Percentiles rank a stretch among this genome's conserved stretches.
phyloP scores from a whole-genome alignment of 345 rosid genomes.

The Melaleuca alternifolia region DNA sequence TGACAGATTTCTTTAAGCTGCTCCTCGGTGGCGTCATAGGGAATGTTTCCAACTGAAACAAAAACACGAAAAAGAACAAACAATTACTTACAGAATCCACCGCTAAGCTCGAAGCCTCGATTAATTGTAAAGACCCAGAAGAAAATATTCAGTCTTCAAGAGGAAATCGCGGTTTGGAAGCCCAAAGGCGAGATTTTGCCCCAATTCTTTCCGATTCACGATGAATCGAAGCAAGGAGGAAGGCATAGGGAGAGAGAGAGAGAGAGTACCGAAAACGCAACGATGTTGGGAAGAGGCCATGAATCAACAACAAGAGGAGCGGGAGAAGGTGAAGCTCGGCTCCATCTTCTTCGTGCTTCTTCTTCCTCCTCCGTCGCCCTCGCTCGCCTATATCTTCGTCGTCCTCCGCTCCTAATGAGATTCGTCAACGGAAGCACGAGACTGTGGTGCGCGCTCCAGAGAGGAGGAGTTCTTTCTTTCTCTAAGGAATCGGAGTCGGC shows the following conservation, averaged over 20 bases:
- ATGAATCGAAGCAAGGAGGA: not conserved
- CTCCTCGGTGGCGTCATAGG: conserved; percentile 96
- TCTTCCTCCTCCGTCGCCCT: not conserved
- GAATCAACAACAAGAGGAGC: conserved; percentile 25
- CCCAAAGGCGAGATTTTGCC: not conserved
- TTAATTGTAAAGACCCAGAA: not conserved
- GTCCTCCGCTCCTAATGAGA: not conserved
- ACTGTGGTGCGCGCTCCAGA: not conserved
- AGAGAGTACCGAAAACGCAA: conserved; percentile 77
- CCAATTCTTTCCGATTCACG: not conserved
- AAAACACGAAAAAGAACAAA: not conserved
- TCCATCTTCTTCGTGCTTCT: conserved; percentile 53
- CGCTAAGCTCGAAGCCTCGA: not conserved
- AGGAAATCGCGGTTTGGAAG: not conserved
- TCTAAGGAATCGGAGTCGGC: not conserved
- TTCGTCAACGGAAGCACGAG: not conserved
- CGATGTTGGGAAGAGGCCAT: conserved; percentile 97
- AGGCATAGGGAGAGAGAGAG: conserved; percentile 1
- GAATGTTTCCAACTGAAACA: conserved; percentile 89
- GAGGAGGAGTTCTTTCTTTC: not conserved
- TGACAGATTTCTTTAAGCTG: conserved; percentile 93
- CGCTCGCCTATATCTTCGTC: not conserved
- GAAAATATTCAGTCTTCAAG: not conserved
- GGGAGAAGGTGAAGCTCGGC: conserved; percentile 55
- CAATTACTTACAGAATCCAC: not conserved